Evolutionary conservation across 345 rosid genomes (phyloP), one percentile per base, ranked within the genome.

Genomic region (Turritis glabra): DNA sequence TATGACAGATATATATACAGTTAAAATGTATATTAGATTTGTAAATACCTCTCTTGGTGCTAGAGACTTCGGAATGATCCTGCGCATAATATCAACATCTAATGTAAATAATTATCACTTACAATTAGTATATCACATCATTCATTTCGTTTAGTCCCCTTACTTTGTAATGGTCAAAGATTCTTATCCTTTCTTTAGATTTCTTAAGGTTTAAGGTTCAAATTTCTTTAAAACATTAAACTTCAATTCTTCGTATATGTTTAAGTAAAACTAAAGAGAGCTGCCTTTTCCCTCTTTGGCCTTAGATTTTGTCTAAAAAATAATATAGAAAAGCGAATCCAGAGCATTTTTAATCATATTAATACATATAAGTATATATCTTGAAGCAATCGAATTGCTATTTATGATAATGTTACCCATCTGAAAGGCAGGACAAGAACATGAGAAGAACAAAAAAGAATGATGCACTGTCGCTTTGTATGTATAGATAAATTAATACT

Each of bases 61-160:
- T 7, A 93, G 81, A 66, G 86, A 72, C 78, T 82, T 91, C 8
- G 96, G 98, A 69, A 93, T 86, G 25, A 93, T 84, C 67, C 98
- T 93, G 91, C 88, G 89, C 88, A 84, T 65, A 67, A 77, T 29
- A 76, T 76, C 26, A 54, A 54, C 52, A 52, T 21, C 12, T 1
- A 41, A 58, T 48, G 37, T 64, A 1, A 64, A 48, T 12, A 47
- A 32, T 21, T 53, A 73, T 27, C 12, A 32, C 27, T 30, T 37
- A 51, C 0, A 35, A 38, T n/a, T n/a, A n/a, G 9, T 56, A 14
- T 17, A 43, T 54, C 11, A 44, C 26, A 57, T 66, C 52, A 57
- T 14, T 57, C 27, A 37, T 27, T 43, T 55, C 15, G 48, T 8
- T 41, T 55, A 47, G 44, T 40, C 55, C 22, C 47, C 43, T 12